Conservation (phyloP, 1,139 yeast species). For the Kodamaea arcana region DNA sequence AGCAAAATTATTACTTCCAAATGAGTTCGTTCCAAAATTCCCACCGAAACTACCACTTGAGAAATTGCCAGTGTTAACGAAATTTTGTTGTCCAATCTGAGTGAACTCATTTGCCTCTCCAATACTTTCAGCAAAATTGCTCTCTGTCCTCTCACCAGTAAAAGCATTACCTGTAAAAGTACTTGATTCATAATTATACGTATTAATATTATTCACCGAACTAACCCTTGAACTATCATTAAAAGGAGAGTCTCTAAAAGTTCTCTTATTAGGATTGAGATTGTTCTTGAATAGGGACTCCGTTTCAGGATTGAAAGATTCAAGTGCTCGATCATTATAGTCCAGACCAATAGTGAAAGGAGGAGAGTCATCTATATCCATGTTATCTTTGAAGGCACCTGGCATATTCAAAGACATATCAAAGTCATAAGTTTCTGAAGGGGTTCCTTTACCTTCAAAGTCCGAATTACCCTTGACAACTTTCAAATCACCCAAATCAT, state of each 20-base stretch:
- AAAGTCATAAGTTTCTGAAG: too few relatives aligned
- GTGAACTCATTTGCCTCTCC: too few relatives aligned
- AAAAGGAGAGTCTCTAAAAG: slow-evolving; percentile 7
- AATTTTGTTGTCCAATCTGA: too few relatives aligned
- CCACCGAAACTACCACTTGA: too few relatives aligned
- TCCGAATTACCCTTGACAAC: too few relatives aligned
- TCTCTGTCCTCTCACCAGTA: too few relatives aligned
- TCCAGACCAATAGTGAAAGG: slow-evolving; percentile 40
- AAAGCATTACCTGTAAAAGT: too few relatives aligned
- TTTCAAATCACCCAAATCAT: too few relatives aligned
- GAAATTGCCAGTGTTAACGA: neutral
- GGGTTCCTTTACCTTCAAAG: too few relatives aligned
- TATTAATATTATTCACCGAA: slow-evolving; percentile 7
- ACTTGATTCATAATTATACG: neutral
- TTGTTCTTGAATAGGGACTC: slow-evolving; percentile 5
- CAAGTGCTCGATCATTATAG: slow-evolving; percentile 8
- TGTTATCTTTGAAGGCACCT: slow-evolving; percentile 27
- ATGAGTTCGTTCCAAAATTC: too few relatives aligned
- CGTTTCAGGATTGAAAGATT: slow-evolving; percentile 6
- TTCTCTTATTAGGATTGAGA: slow-evolving; percentile 5
- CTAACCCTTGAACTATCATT: slow-evolving; percentile 12
- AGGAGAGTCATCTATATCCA: slow-evolving; percentile 41
- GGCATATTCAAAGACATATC: slow-evolving; percentile 24
- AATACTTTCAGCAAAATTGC: too few relatives aligned
- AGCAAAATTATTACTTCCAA: too few relatives aligned